Evolutionary conservation across 371 early-diverging fungal genomes (phyloP).

Genomic region (Phascolomyces articulosus): DNA sequence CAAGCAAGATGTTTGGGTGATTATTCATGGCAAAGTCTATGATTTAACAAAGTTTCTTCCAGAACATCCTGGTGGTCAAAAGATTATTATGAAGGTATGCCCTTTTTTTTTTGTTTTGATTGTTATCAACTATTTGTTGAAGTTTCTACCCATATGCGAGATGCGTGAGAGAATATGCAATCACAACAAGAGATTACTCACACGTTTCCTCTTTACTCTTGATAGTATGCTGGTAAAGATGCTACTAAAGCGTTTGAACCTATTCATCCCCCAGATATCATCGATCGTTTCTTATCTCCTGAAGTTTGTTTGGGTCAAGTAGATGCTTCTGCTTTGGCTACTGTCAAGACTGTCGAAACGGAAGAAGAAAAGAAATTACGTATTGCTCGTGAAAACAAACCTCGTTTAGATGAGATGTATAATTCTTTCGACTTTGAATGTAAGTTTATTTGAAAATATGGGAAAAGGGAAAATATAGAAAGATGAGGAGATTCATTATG

Average conservation of each 20-base stretch:
- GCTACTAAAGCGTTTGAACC: slow-evolving; percentile 88
- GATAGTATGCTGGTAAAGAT: slow-evolving; percentile 77
- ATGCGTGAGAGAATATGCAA: too few relatives aligned
- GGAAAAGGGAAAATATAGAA: too few relatives aligned
- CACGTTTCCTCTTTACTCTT: too few relatives aligned
- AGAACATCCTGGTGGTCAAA: slow-evolving; percentile 72
- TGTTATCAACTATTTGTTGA: too few relatives aligned
- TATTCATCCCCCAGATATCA: slow-evolving; percentile 59
- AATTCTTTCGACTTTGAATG: slow-evolving; percentile 80
- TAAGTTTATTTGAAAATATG: slow-evolving; percentile 14
- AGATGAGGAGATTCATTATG: too few relatives aligned
- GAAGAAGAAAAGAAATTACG: slow-evolving; percentile 42
- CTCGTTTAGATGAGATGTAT: slow-evolving; percentile 63
- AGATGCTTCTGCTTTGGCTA: slow-evolving; percentile 35
- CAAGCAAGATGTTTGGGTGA: slow-evolving; percentile 81
- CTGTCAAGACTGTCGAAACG: slow-evolving; percentile 31
- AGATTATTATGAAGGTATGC: slow-evolving; percentile 67
- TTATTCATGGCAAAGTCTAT: slow-evolving; percentile 82
- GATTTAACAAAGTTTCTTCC: slow-evolving; percentile 80
- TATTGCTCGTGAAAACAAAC: slow-evolving; percentile 51
- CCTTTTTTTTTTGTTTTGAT: too few relatives aligned
- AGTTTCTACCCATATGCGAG: too few relatives aligned
- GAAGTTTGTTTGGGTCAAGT: slow-evolving; percentile 58
- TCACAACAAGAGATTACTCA: too few relatives aligned
- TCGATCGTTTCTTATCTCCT: slow-evolving; percentile 55